Percentiles rank a stretch among this genome's conserved stretches.
phyloP scores from a whole-genome alignment of 345 rosid species.

The Salix purpurea region DNA sequence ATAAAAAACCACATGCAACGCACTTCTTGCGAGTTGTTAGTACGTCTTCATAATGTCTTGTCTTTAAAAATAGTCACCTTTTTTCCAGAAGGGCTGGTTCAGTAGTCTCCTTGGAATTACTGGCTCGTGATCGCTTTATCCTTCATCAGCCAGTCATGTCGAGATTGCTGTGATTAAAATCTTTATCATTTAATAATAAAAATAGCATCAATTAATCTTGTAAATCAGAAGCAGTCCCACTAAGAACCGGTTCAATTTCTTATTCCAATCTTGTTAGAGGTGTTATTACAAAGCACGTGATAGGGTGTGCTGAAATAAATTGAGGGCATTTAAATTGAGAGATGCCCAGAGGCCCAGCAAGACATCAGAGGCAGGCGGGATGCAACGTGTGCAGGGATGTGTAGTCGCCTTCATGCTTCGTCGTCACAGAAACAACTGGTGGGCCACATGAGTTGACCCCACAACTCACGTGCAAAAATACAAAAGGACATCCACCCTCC shows the following conservation, averaged over 20 bases:
- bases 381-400: conserved; percentile 11
- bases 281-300: background rate
- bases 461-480: conserved; percentile 38
- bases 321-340: background rate
- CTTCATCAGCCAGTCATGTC: no score
- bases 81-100: no score
- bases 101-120: no score
- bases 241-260: no score
- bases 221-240: no score
- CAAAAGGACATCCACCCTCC: conserved; percentile 5
- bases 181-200: background rate
- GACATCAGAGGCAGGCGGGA: background rate
- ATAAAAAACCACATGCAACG: background rate
- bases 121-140: no score
- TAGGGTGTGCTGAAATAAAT: background rate
- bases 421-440: conserved; percentile 5
- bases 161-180: background rate
- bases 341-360: background rate
- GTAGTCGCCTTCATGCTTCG: conserved; percentile 20
- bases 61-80: no score
- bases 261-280: no score
- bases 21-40: no score
- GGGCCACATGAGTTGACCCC: conserved; percentile 43
- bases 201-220: no score
- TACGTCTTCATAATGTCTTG: no score